Percentiles rank a stretch among this genome's conserved stretches.
These are phyloP conservation scores for Colletotrichum liaoningense DNA, from an alignment of 2,329 filamentous ascomycete species.

Conservation along the genomic window DNA sequence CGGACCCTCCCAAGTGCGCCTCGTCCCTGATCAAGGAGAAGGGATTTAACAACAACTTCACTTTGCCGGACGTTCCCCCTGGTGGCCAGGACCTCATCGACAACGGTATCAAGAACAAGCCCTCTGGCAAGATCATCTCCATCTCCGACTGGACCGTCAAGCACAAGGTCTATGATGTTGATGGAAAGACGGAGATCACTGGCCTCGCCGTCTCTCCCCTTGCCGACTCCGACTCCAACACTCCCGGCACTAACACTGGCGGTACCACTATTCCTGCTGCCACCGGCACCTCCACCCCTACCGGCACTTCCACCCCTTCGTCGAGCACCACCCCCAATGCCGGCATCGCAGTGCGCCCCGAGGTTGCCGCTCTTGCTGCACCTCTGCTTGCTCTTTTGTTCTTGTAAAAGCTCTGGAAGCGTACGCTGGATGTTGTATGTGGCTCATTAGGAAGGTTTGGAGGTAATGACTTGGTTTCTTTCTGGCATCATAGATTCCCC, in stretches of 20 bases:
- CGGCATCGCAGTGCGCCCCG: constrained; percentile 28
- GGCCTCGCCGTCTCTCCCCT: constrained; percentile 61
- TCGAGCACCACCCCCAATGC: constrained; percentile 45
- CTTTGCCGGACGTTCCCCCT: constrained; percentile 75
- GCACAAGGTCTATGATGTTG: constrained; percentile 52
- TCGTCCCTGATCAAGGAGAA: constrained; percentile 73
- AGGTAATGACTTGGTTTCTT: constrained; percentile 33
- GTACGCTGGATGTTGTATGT: constrained; percentile 3
- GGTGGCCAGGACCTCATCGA: constrained; percentile 80
- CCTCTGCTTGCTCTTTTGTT: constrained; percentile 34
- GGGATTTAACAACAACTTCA: constrained; percentile 83
- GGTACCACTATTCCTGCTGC: constrained; percentile 23
- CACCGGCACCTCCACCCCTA: constrained; percentile 33
- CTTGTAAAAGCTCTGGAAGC: constrained; percentile 26
- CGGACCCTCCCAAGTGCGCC: constrained; percentile 71
- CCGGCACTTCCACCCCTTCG: constrained; percentile 14
- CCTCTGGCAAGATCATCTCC: constrained; percentile 74
- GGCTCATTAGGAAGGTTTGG: constrained; percentile 21
- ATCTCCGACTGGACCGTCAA: constrained; percentile 73
- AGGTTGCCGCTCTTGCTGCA: constrained; percentile 19
- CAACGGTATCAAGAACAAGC: constrained; percentile 76
- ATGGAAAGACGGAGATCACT: constrained; percentile 52
- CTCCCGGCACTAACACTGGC: constrained; percentile 55
- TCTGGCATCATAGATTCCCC: constrained; percentile 33
- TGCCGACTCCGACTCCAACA: constrained; percentile 57